Base-by-base conservation (phyloP, 768 basidiomycete genomes). In the Boletus tomentosulus region DNA sequence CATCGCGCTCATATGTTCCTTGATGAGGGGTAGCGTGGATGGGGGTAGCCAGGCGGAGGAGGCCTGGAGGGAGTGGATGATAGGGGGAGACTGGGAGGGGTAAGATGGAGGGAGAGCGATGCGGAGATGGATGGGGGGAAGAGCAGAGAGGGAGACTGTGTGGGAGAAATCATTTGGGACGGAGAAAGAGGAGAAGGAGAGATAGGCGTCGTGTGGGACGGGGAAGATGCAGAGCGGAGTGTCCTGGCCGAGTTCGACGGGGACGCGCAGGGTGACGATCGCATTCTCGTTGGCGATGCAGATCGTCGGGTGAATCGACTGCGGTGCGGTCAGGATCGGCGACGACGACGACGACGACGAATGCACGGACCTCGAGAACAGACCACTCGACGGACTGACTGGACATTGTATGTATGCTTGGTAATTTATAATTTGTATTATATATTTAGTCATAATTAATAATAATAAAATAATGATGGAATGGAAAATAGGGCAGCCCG, bases 291-390 rank as follows among this genome's bases (percentile, higher is more conserved):
- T 77, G 6, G 81, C 78, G 37, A 86, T 58, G 63, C 75, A 89
- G 41, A 71, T 66, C 63, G 89, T 85, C 35, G 89, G 89, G 65
- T 84, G 87, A 43, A 90, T 90, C n/a, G 88, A 83, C 88, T 90
- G 57, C 9, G 55, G 37, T 13, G 45, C 11, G 3, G 47, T 50
- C 45, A 56, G 37, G 31, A 31, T 46, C 46, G 19, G 19, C 19
- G 38, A 56, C 60, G 46, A 35, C 54, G 34, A 15, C 16, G 25
- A 49, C 34, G 38, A 39, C 19, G 22, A 30, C 28, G 50, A 12
- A 4, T 27, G 48, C 30, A 66, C 62, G 41, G 37, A 66, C 64
- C 58, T 66, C 48, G 61, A 61, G 65, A 51, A 66, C 62, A 48
- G 57, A 56, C 63, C 63, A 64, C 50, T 64, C 60, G 25, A 46